Conservation (phyloP, 148 eudicot species). For the Rhododendron henanense region DNA sequence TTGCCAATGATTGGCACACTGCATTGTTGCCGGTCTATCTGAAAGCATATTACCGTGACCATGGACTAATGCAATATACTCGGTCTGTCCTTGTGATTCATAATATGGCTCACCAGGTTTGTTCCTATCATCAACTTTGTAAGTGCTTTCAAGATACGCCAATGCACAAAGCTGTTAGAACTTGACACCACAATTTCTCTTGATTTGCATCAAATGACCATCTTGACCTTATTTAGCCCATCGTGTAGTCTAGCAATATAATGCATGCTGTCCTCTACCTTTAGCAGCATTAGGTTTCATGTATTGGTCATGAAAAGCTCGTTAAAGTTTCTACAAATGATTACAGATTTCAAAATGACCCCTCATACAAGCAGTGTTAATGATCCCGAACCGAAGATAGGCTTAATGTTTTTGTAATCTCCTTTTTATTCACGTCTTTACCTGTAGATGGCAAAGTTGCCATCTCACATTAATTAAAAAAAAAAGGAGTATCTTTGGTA, state of each 20-base stretch:
- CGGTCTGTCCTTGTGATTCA: conserved; percentile 94
- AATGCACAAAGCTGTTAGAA: neutral
- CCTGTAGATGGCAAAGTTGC: neutral
- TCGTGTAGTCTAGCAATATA: neutral
- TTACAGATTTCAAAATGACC: neutral
- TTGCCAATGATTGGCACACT: conserved; percentile 99
- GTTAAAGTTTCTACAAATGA: neutral
- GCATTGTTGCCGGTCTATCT: conserved; percentile 92
- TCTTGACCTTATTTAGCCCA: neutral
- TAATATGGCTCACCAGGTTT: conserved; percentile 95
- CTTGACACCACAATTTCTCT: neutral
- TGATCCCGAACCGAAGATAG: neutral
- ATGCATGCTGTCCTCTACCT: neutral
- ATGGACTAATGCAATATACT: conserved; percentile 74
- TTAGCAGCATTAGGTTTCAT: neutral
- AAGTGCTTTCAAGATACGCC: neutral
- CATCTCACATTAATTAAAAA: neutral
- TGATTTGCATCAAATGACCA: neutral
- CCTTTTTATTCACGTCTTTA: neutral
- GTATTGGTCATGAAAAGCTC: neutral
- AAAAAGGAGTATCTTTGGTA: neutral
- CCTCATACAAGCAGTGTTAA: neutral
- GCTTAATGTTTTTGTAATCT: neutral
- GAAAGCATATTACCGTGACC: conserved; percentile 91
- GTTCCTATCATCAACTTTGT: conserved; percentile 11